Percentiles rank a stretch among this genome's conserved stretches.
Evolutionary conservation across 2,329 filamentous ascomycete genomes (phyloP).

Genomic region (Lachnellula willkommii): DNA sequence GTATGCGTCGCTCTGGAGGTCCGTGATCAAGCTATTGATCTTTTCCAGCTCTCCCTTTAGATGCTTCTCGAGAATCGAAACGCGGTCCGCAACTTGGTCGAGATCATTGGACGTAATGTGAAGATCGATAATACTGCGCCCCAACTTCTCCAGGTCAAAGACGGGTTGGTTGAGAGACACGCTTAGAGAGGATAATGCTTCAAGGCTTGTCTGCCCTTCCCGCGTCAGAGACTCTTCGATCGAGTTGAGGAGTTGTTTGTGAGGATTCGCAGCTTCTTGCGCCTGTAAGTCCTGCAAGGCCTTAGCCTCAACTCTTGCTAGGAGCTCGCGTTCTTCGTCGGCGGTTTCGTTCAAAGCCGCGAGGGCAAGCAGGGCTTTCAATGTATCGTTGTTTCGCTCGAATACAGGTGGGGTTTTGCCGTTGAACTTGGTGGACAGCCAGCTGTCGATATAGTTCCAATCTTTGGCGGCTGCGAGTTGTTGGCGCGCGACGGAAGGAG

Average conservation of each 20-base stretch:
- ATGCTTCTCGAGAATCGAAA: conserved; percentile 51
- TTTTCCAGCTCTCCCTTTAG: conserved; percentile 46
- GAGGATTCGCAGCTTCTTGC: conserved; percentile 31
- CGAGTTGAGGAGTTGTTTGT: conserved; percentile 43
- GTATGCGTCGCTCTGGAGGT: conserved; percentile 44
- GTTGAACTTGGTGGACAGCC: conserved; percentile 68
- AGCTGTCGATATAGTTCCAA: conserved; percentile 82
- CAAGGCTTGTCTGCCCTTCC: conserved; percentile 51
- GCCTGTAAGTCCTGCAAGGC: conserved; percentile 51
- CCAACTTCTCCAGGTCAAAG: conserved; percentile 42
- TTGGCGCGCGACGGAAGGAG: conserved; percentile 63
- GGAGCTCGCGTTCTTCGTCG: conserved; percentile 60
- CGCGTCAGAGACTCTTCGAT: conserved; percentile 50
- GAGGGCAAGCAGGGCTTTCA: conserved; percentile 68
- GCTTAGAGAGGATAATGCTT: conserved; percentile 52
- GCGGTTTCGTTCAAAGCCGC: conserved; percentile 71
- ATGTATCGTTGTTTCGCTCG: conserved; percentile 80
- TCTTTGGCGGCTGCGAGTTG: conserved; percentile 81
- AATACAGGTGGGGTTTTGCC: conserved; percentile 63
- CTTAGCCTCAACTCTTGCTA: conserved; percentile 54
- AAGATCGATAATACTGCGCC: conserved; percentile 48
- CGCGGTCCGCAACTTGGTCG: conserved; percentile 50
- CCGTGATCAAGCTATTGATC: conserved; percentile 37
- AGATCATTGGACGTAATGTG: conserved; percentile 48
- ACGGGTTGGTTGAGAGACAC: conserved; percentile 40